Evolutionary conservation across 768 basidiomycete species (phyloP).

Genomic region (Xerocomellus intermedius): DNA sequence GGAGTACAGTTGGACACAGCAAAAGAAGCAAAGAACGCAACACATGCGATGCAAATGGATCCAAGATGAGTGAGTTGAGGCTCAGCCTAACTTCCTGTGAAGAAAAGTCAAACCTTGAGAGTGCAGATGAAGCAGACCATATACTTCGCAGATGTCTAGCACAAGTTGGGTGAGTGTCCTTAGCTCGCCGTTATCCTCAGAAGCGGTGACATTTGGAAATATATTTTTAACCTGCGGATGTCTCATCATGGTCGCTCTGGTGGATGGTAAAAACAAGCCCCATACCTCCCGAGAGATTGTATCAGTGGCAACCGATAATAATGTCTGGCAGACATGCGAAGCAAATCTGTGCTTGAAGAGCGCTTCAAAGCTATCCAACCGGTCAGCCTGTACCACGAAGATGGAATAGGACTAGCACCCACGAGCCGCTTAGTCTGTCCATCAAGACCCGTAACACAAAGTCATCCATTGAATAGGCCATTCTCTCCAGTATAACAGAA

Average conservation of each 20-base stretch:
- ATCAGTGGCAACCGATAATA: conserved; percentile 64
- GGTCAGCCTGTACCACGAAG: conserved; percentile 4
- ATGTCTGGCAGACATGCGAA: conserved; percentile 93
- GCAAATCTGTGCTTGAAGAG: conserved; percentile 83
- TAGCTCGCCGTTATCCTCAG: conserved; percentile 61
- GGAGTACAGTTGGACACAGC: conserved; percentile 59
- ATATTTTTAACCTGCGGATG: conserved; percentile 50
- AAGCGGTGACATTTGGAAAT: conserved; percentile 46
- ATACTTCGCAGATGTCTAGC: conserved; percentile 62
- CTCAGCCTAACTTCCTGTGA: conserved; percentile 67
- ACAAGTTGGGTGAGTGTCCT: conserved; percentile 62
- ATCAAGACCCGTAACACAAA: conserved; percentile 90
- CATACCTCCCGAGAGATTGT: conserved; percentile 70
- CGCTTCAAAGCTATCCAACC: conserved; percentile 50
- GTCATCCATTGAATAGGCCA: conserved; percentile 93
- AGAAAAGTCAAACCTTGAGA: conserved; percentile 16
- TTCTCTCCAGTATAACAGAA: conserved; percentile 84
- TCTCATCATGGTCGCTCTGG: neutral
- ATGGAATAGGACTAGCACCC: conserved; percentile 37
- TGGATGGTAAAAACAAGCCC: neutral
- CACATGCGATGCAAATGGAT: conserved; percentile 91
- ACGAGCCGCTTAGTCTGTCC: conserved; percentile 87
- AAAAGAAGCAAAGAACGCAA: conserved; percentile 76
- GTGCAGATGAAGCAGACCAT: conserved; percentile 13
- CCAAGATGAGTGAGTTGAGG: conserved; percentile 66